These are phyloP conservation scores for Rhypophila decipiens DNA, from an alignment of 495 filamentous ascomycete genomes.

Conservation along the genomic window DNA sequence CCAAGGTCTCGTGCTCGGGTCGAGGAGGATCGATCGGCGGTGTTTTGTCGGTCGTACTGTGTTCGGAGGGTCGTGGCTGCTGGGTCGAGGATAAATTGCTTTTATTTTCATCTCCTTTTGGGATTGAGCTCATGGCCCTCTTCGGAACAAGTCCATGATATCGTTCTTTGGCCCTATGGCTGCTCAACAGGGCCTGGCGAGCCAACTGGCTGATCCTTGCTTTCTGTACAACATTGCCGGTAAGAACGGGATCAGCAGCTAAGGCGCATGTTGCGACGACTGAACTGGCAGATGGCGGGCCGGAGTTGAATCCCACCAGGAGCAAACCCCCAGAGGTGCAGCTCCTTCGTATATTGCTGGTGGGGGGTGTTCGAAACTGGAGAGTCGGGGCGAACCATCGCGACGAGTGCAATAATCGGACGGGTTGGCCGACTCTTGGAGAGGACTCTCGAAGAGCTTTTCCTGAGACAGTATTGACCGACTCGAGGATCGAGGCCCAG, in stretches of 20 bases:
- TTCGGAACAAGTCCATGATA: slow-evolving; percentile 2
- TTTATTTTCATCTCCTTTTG: slow-evolving; percentile 22
- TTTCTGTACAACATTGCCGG: slow-evolving; percentile 23
- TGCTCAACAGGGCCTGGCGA: slow-evolving; percentile 27
- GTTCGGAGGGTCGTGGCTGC: no score
- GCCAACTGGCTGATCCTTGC: slow-evolving; percentile 34
- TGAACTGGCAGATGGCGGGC: slow-evolving; percentile 29
- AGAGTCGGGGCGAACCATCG: slow-evolving; percentile 8
- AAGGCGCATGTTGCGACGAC: slow-evolving; percentile 36
- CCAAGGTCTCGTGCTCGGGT: slow-evolving; percentile 26
- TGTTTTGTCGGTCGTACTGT: slow-evolving; percentile 7
- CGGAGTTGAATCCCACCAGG: slow-evolving; percentile 31
- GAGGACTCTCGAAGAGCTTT: slow-evolving; percentile 24
- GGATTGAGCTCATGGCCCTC: slow-evolving; percentile 29
- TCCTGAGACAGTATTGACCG: slow-evolving; percentile 27
- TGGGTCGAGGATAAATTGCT: no score
- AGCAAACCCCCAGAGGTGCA: slow-evolving; percentile 40
- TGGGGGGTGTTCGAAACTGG: slow-evolving; percentile 15
- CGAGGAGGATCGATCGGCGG: slow-evolving; percentile 9
- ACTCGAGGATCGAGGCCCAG: slow-evolving; percentile 39
- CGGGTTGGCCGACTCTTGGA: slow-evolving; percentile 10
- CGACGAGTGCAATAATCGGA: slow-evolving; percentile 18
- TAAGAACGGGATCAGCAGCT: slow-evolving; percentile 33
- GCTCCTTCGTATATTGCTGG: slow-evolving; percentile 30
- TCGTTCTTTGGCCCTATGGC: slow-evolving; percentile 20